These are phyloP conservation scores for Cercophora scortea DNA, from an alignment of 495 filamentous ascomycete genomes.

Conservation along the genomic window DNA sequence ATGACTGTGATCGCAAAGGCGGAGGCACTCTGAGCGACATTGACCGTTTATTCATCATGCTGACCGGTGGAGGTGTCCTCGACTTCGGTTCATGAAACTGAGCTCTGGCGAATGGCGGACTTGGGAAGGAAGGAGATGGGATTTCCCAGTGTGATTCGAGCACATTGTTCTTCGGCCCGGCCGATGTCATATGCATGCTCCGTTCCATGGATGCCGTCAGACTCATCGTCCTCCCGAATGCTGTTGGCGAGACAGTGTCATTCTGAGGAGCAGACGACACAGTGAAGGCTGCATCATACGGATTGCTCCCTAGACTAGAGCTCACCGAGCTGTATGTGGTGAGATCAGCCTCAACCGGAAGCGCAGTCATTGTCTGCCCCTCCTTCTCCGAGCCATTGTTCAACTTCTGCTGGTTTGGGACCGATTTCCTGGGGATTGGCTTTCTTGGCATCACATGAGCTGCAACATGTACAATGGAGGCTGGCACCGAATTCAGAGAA, in stretches of 20 bases:
- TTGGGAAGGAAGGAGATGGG: constrained; percentile 18
- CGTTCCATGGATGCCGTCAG: constrained; percentile 10
- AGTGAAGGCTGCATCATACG: constrained; percentile 10
- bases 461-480: constrained; percentile 19
- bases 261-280: constrained; percentile 6
- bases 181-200: constrained; percentile 7
- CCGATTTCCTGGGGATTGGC: constrained; percentile 26
- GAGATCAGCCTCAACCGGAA: constrained; percentile 8
- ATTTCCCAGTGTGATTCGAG: constrained; percentile 12
- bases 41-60: constrained; percentile 25
- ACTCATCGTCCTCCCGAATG: constrained; percentile 12
- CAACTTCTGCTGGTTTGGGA: constrained; percentile 14
- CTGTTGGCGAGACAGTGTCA: constrained; percentile 2
- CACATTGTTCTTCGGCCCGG: constrained; percentile 2
- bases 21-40: constrained; percentile 31
- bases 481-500: constrained; percentile 17
- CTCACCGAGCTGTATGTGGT: constrained; percentile 5
- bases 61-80: constrained; percentile 22
- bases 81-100: constrained; percentile 15
- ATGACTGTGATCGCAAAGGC: constrained; percentile 31
- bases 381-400: not conserved
- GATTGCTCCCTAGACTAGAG: constrained; percentile 9
- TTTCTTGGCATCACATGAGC: constrained; percentile 24
- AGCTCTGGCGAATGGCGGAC: constrained; percentile 16
- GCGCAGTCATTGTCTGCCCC: not conserved